Evolutionary conservation across 2,329 filamentous ascomycete genomes (phyloP).

Genomic region (Cryphonectria carpinicola): DNA sequence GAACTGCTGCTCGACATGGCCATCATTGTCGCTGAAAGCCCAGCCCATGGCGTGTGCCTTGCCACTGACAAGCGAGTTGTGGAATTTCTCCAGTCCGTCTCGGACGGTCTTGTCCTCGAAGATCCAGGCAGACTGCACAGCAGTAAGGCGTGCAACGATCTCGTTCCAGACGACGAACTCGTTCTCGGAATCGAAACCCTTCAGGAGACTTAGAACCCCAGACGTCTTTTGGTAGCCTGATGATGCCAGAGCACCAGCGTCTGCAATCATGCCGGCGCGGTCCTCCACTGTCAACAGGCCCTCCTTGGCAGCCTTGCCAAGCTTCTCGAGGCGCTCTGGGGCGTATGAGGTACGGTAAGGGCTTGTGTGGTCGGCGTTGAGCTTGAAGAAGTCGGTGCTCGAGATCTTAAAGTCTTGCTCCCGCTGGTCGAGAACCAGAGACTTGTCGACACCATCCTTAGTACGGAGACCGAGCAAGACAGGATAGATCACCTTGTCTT

Average conservation of each 20-base stretch:
- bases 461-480: constrained; percentile 87
- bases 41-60: constrained; percentile 89
- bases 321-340: constrained; percentile 81
- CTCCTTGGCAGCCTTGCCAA: constrained; percentile 82
- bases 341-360: constrained; percentile 91
- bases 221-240: constrained; percentile 95
- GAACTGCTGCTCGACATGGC: constrained; percentile 91
- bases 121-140: constrained; percentile 84
- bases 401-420: constrained; percentile 79
- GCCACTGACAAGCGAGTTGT: constrained; percentile 73
- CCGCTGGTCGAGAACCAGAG: constrained; percentile 70
- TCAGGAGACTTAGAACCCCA: constrained; percentile 80
- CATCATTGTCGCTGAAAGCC: constrained; percentile 82
- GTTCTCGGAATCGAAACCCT: constrained; percentile 81
- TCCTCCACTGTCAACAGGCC: constrained; percentile 86
- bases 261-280: constrained; percentile 90
- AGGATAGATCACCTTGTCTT: constrained; percentile 85
- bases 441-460: constrained; percentile 79
- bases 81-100: constrained; percentile 81
- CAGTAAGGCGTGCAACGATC: constrained; percentile 76
- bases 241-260: constrained; percentile 85
- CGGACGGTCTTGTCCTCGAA: constrained; percentile 78
- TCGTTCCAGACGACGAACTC: constrained; percentile 97
- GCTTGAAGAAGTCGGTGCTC: constrained; percentile 88
- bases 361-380: constrained; percentile 92